Conservation (phyloP, 208 protist genomes). For the Wallacemonas collosoma region DNA sequence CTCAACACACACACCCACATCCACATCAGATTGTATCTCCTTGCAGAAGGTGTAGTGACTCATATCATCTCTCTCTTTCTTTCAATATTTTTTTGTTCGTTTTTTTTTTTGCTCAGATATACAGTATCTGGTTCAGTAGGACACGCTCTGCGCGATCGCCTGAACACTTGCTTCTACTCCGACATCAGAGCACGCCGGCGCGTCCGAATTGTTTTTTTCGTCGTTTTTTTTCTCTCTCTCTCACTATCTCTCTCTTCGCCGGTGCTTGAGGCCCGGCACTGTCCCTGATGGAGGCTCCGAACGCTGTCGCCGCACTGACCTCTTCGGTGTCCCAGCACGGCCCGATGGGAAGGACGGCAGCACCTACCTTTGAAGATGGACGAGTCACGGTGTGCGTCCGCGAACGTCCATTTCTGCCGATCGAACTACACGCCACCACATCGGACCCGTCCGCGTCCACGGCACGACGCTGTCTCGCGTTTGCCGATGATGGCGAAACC, state of each 20-base stretch:
- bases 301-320: background rate
- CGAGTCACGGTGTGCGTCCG: constrained; percentile 82
- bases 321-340: background rate
- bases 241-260: background rate
- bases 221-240: constrained; percentile 11
- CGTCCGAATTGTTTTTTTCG: background rate
- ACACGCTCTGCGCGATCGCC: too few species aligned
- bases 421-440: constrained; percentile 34
- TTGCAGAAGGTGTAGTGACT: too few species aligned
- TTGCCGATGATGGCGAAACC: constrained; percentile 45
- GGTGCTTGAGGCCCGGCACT: too few species aligned
- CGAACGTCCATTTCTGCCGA: constrained; percentile 59
- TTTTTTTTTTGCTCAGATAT: too few species aligned
- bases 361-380: constrained; percentile 49
- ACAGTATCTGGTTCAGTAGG: too few species aligned
- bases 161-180: too few species aligned
- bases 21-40: too few species aligned
- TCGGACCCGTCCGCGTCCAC: background rate
- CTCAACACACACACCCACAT: too few species aligned
- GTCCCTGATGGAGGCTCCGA: background rate
- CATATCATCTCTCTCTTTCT: too few species aligned
- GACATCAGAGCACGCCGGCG: too few species aligned
- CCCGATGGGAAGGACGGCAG: background rate
- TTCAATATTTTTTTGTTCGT: too few species aligned
- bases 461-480: constrained; percentile 31